Conservation (phyloP, 192 early-diverging fungal species). For the Backusella circina region DNA sequence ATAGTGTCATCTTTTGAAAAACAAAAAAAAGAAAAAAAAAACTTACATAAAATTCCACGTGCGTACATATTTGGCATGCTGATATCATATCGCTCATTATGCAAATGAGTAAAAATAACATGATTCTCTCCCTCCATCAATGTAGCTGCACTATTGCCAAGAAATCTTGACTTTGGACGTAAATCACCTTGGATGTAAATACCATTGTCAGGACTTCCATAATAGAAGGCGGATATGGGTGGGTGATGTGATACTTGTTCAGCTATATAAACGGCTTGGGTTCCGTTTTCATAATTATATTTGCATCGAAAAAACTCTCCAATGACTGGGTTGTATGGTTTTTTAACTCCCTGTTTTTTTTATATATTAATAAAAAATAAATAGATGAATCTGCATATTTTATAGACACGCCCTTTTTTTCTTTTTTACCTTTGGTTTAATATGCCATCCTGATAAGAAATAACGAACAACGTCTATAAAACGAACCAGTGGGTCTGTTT, state of each 20-base stretch:
- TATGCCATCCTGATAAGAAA: constrained; percentile 94
- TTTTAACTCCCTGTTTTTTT: constrained; percentile 73
- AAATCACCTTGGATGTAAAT: constrained; percentile 78
- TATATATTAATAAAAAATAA: background rate
- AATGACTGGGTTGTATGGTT: constrained; percentile 93
- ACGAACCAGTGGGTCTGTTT: constrained; percentile 69
- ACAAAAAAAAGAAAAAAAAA: too few species aligned
- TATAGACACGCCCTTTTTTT: background rate
- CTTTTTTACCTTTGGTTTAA: constrained; percentile 74
- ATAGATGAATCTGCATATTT: background rate
- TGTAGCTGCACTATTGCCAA: constrained; percentile 88
- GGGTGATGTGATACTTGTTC: constrained; percentile 97
- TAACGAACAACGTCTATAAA: constrained; percentile 84
- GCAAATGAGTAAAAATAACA: constrained; percentile 57
- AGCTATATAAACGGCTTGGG: constrained; percentile 74
- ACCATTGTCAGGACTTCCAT: constrained; percentile 78
- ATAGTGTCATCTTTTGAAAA: background rate
- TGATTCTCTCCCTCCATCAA: constrained; percentile 75
- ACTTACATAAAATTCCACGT: constrained; percentile 60
- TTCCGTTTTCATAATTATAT: constrained; percentile 67
- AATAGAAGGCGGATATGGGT: constrained; percentile 83
- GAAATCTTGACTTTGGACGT: constrained; percentile 82
- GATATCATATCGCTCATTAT: constrained; percentile 77
- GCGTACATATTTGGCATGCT: constrained; percentile 93
- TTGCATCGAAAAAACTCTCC: constrained; percentile 89